A percentile compares a stretch with the other conserved stretches of the same genome.
phyloP scores from a whole-genome alignment of 1,284 basidiomycete genomes.

The Cryptococcus jaspeensis region DNA sequence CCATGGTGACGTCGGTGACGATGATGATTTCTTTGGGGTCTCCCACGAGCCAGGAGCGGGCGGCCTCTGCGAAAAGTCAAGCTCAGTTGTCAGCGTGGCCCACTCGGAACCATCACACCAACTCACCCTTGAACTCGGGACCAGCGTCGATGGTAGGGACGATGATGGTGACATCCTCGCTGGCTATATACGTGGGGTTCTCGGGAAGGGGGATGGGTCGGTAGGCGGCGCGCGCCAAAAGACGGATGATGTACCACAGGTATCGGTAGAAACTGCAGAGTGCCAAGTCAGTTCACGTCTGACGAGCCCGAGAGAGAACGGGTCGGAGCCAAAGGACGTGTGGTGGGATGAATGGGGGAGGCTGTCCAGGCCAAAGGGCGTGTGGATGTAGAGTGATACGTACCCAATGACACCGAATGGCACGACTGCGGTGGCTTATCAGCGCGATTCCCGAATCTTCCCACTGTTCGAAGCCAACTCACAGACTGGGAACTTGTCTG shows the following conservation, averaged over 20 bases:
- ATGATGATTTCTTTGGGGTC: slow-evolving; percentile 90
- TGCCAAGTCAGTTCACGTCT: not conserved
- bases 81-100: slow-evolving; percentile 11
- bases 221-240: slow-evolving; percentile 71
- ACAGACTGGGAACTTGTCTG: slow-evolving; percentile 76
- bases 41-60: slow-evolving; percentile 82
- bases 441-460: not conserved
- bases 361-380: not conserved
- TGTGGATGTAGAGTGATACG: slow-evolving; percentile 32
- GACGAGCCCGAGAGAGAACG: not conserved
- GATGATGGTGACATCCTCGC: slow-evolving; percentile 90
- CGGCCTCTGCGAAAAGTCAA: slow-evolving; percentile 60
- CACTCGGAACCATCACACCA: not conserved
- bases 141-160: slow-evolving; percentile 93
- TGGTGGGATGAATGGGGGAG: not conserved
- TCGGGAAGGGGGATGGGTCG: slow-evolving; percentile 79
- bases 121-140: slow-evolving; percentile 73
- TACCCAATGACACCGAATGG: slow-evolving; percentile 89
- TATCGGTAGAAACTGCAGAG: slow-evolving; percentile 66
- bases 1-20: slow-evolving; percentile 88
- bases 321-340: not conserved
- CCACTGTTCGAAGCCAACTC: slow-evolving; percentile 37
- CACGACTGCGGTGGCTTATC: slow-evolving; percentile 60
- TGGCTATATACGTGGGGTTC: slow-evolving; percentile 81
- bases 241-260: slow-evolving; percentile 81